Conservation (phyloP, 768 basidiomycete species). For the Lactarius psammicola region DNA sequence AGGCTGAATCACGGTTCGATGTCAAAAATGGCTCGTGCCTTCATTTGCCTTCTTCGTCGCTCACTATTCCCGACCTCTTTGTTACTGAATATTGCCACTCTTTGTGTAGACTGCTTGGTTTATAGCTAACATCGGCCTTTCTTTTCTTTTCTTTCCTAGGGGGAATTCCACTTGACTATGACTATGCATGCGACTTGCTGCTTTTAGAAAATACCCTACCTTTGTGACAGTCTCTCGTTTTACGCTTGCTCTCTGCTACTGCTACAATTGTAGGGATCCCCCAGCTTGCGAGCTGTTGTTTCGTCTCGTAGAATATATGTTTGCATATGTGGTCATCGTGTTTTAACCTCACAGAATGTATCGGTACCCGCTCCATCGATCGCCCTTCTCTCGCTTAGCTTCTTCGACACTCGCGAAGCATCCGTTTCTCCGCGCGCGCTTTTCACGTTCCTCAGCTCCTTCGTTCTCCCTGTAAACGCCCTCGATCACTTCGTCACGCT, state of each 20-base stretch:
- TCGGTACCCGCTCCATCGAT: slow-evolving; percentile 73
- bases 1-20: slow-evolving; percentile 15
- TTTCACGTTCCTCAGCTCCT: slow-evolving; percentile 18
- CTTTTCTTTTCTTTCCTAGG: not conserved
- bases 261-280: slow-evolving; percentile 10
- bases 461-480: slow-evolving; percentile 40
- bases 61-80: slow-evolving; percentile 15
- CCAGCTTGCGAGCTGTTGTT: slow-evolving; percentile 13
- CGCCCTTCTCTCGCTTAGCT: slow-evolving; percentile 68
- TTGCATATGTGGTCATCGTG: slow-evolving; percentile 16
- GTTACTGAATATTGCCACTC: slow-evolving; percentile 21
- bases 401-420: slow-evolving; percentile 57
- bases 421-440: slow-evolving; percentile 50
- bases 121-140: slow-evolving; percentile 6
- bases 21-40: slow-evolving; percentile 16
- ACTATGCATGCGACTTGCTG: not conserved
- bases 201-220: slow-evolving; percentile 14
- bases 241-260: slow-evolving; percentile 9
- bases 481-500: slow-evolving; percentile 67
- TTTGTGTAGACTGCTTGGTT: slow-evolving; percentile 24
- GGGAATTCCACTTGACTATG: not conserved
- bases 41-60: slow-evolving; percentile 9
- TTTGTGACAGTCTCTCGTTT: slow-evolving; percentile 11
- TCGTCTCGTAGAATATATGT: slow-evolving; percentile 21
- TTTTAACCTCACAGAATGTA: slow-evolving; percentile 50